Evolutionary conservation across 345 rosid genomes (phyloP).

Genomic region (Camelina hispida): DNA sequence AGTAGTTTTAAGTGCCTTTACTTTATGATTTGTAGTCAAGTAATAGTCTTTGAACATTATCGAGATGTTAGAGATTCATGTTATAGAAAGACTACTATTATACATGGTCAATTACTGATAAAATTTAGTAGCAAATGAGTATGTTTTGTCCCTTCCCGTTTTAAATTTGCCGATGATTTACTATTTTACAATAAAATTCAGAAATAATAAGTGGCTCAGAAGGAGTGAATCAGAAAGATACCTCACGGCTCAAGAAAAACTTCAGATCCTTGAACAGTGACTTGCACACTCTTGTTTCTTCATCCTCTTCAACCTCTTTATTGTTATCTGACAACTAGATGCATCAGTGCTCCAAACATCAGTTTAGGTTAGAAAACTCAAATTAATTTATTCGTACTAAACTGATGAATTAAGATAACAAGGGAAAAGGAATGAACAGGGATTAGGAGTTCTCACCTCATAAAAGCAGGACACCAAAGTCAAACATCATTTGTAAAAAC

Average conservation of each 20-base stretch:
- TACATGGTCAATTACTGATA: neutral
- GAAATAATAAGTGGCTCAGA: neutral
- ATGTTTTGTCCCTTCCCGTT: neutral
- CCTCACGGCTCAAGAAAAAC: conserved; percentile 96
- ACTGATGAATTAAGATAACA: neutral
- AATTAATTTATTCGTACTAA: neutral
- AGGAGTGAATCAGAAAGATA: conserved; percentile 30
- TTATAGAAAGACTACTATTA: neutral
- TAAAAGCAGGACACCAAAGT: conserved; percentile 83
- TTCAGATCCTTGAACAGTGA: conserved; percentile 72
- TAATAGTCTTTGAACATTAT: neutral
- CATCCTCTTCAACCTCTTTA: conserved; percentile 82
- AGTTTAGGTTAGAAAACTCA: conserved; percentile 1
- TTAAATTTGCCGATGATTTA: neutral
- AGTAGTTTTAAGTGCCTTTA: too few relatives aligned
- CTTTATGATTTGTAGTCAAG: too few relatives aligned
- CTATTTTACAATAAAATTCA: neutral
- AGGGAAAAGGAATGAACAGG: neutral
- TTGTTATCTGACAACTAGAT: conserved; percentile 66
- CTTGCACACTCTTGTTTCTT: conserved; percentile 80
- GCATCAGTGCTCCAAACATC: conserved; percentile 76
- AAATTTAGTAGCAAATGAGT: neutral
- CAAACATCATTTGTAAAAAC: conserved; percentile 88
- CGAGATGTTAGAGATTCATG: conserved; percentile 8
- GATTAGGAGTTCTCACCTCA: conserved; percentile 56